Base-by-base conservation (phyloP, 345 rosid species). In the Pistacia vera region DNA sequence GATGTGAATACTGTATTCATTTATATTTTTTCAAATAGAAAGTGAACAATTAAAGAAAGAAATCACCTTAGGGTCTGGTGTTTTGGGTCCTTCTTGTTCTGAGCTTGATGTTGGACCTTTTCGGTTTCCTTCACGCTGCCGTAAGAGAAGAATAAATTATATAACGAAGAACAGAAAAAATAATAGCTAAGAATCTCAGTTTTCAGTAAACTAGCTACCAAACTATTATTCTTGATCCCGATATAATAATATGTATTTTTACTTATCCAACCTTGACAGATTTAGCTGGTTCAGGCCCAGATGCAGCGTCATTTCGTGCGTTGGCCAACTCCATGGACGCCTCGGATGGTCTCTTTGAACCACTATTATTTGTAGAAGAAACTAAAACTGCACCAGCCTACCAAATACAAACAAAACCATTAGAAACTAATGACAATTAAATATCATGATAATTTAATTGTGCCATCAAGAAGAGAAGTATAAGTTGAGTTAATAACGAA, bases 31-130 rank as follows among this genome's bases (percentile, higher is more conserved):
- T 51, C 16, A 2, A 10, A 16, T 4, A 33, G 57, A 56, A 13
- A 14, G 8, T 5, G 17, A 28, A 16, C 11, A 49, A 20, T 18
- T 25, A 66, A 41, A n/a, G 44, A 16, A 71, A 48, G 56, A 18
- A 16, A 41, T 72, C 65, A 86, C 93, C 88, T 89, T 89, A 67
- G 93, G 83, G 60, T 90, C 93, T 79, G 88, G 86, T 70, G 90
- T 83, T 82, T 86, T 86, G 56, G 93, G 89, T 66, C 79, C 85
- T 79, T 88, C 93, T 28, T 83, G 86, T 75, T 86, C 90, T 54
- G 91, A 90, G 69, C 78, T 81, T 30, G 88, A 81, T 41, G 86
- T 80, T 77, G 77, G 84, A 57, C 84, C 90, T 85, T 86, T 90
- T 61, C 86, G 80, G 66, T 75, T 89, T 56, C 79, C 88, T 76